phyloP scores from a whole-genome alignment of 306 rosid genomes.

The Cicer pinnatifidum region DNA sequence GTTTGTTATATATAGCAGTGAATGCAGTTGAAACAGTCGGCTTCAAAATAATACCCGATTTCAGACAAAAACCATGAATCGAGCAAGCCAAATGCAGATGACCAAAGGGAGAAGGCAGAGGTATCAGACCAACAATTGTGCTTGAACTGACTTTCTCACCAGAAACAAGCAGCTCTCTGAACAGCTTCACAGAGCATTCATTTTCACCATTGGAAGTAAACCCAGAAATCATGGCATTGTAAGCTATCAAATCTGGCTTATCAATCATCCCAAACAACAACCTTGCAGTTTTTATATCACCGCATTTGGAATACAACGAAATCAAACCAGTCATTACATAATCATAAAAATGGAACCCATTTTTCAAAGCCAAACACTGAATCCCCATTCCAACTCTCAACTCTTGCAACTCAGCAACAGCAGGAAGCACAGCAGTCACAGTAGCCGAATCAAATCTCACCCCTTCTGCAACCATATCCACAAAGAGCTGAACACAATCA shows the following conservation, averaged over 20 bases:
- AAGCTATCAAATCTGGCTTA: constrained; percentile 72
- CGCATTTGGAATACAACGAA: constrained; percentile 82
- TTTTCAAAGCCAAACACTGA: constrained; percentile 74
- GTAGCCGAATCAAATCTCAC: constrained; percentile 65
- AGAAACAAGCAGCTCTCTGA: constrained; percentile 64
- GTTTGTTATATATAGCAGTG: constrained; percentile 67
- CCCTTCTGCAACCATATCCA: constrained; percentile 62
- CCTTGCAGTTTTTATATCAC: constrained; percentile 58
- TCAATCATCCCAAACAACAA: constrained; percentile 63
- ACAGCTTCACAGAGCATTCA: constrained; percentile 62
- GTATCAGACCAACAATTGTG: constrained; percentile 85
- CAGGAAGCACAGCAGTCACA: constrained; percentile 73
- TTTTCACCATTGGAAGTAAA: constrained; percentile 66
- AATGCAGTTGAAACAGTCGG: constrained; percentile 84
- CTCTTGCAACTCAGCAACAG: constrained; percentile 74
- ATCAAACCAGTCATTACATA: constrained; percentile 79
- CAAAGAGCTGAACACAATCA: constrained; percentile 55
- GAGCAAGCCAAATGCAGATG: constrained; percentile 62
- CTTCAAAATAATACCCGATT: constrained; percentile 61
- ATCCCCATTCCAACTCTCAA: constrained; percentile 64
- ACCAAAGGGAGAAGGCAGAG: constrained; percentile 77
- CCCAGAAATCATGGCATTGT: constrained; percentile 92
- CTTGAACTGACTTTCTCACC: constrained; percentile 67
- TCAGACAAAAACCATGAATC: constrained; percentile 71
- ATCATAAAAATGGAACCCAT: constrained; percentile 62